Base-by-base conservation (phyloP, 1,139 yeast species). In the Wickerhamomyces sp. region DNA sequence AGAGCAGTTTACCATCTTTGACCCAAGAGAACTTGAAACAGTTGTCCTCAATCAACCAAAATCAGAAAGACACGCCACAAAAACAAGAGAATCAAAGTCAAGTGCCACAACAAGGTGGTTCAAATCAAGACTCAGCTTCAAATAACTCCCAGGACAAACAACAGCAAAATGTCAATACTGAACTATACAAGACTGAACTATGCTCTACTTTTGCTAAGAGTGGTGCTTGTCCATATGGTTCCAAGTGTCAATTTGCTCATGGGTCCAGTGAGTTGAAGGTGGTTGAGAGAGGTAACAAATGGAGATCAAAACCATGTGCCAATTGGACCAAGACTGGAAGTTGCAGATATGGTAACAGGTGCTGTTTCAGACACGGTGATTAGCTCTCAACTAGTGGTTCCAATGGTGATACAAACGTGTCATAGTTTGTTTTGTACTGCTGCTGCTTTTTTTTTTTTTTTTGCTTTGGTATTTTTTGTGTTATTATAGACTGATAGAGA, bases 241-340 rank as follows among this genome's bases (percentile, higher is more conserved):
- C 74, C 47, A 88, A 88, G 62, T 88, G 96, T 57, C 96, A 88
- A 62, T 88, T 88, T 69, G 96, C 96, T 8, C 96, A 88, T 52
- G 96, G 96, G 16, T 70, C 74, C 28, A 64, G 72, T 39, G 96
- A 88, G 57, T 66, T 88, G 51, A 85, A 86, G 57, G 52, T 59
- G 15, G 78, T 86, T 33, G 82, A 78, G 42, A 72, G 94, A 41
- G 84, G 91, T 13, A 77, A 83, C 40, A 88, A 87, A 55, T 88
- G 93, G 84, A 76, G 95, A 56, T 84, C 95, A 19, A 88, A 87
- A 62, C 86, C 93, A 16, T 88, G 96, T 62, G 82, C 78, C 45
- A 88, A 88, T 59, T 88, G 96, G 95, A 56, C 78, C 26, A 82
- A 81, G 55, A 73, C 70, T 37, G 96, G 96, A 16, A 66, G 75